Base-by-base conservation (phyloP, 345 rosid genomes). In the Viola odorata region DNA sequence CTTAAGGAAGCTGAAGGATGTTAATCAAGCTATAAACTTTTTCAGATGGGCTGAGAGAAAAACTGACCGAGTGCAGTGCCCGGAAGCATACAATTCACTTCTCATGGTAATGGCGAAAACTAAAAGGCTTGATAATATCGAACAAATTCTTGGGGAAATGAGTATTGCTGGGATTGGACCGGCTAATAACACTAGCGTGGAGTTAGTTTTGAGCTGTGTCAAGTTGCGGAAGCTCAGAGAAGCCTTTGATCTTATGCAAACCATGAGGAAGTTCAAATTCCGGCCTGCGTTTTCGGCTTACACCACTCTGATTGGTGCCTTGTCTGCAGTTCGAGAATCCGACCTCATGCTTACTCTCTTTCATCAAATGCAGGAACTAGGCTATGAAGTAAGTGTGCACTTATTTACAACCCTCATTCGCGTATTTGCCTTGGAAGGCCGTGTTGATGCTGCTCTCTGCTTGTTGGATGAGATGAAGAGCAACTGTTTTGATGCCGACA, bases 271-370 rank as follows among this genome's bases (percentile, higher is more conserved):
- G 75, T 90, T 94, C 75, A 90, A 84, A 64, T 90, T 90, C 60
- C 82, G 95, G 5, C 97, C 97, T 50, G 95, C 97, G 0, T 94
- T 88, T 75, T 88, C 96, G 0, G 99, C 97, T 15, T 94, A 90
- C 41, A 83, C 91, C 0, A 84, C 95, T 52, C 78, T 94, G 74
- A 90, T 94, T 41, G 99, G 99, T 72, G 95, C 96, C 61, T 78
- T 90, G 8, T 81, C 98, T 50, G 67, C 55, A 2, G 76, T 68
- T 57, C 70, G 62, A 53, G 86, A 83, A 54, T 83, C 91, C 39
- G 85, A 81, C 73, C 80, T 65, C 62, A 88, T 88, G 99, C 82
- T 86, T 41, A 75, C 78, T 45, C 91, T 94, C 61, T 88, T 94
- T 72, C 82, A 78, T 61, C 89, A 94, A 64, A 94, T 94, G 96